Evolutionary conservation across 352 stramenopile genomes (phyloP).

Genomic region (Phytophthora uliginosa): DNA sequence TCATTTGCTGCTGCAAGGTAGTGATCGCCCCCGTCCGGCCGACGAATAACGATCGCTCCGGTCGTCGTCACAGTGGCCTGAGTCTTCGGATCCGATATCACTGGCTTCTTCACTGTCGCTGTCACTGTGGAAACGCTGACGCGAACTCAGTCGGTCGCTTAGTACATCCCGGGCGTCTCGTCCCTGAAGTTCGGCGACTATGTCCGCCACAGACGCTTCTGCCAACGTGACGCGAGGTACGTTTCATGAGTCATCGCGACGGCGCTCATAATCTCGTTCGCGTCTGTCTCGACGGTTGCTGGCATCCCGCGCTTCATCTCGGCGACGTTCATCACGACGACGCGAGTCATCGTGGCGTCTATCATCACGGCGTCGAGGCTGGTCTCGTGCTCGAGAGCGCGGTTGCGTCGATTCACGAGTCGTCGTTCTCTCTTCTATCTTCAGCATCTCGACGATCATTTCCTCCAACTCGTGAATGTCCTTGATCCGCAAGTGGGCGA

Average conservation of each 20-base stretch:
- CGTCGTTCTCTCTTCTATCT: no score
- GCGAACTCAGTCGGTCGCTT: no score
- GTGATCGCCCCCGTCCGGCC: not conserved
- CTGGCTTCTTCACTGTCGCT: not conserved
- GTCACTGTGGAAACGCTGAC: not conserved
- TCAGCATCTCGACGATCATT: no score
- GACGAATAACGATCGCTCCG: not conserved
- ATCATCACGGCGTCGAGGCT: no score
- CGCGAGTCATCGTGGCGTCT: no score
- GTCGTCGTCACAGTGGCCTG: not conserved
- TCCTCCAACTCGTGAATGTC: no score
- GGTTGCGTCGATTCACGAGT: no score
- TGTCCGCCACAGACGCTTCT: not conserved
- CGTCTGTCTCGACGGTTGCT: not conserved
- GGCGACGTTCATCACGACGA: not conserved
- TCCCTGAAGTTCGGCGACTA: not conserved
- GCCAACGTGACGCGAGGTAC: not conserved
- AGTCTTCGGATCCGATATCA: not conserved
- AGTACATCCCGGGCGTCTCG: not conserved
- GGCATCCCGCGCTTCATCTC: not conserved
- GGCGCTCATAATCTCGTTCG: not conserved
- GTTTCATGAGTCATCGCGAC: not conserved
- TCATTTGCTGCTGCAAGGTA: not conserved
- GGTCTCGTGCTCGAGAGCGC: no score
- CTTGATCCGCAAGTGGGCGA: no score